Conservation (phyloP, 768 basidiomycete species). For the Pleurotus salmoneostramineus region DNA sequence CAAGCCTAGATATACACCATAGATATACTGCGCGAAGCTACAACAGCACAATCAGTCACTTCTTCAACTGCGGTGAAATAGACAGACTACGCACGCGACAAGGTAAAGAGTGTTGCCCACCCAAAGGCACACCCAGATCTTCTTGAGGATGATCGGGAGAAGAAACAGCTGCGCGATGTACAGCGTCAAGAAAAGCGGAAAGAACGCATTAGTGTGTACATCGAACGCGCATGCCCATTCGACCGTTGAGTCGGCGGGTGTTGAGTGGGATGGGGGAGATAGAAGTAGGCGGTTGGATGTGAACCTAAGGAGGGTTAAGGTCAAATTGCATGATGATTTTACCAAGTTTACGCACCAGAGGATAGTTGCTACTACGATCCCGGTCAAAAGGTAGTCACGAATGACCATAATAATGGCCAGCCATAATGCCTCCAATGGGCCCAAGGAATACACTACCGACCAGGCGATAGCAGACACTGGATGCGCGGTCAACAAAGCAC, state of each 20-base stretch:
- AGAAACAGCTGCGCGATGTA: slow-evolving; percentile 89
- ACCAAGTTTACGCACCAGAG: slow-evolving; percentile 53
- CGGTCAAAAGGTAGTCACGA: slow-evolving; percentile 83
- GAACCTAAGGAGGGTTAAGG: slow-evolving; percentile 38
- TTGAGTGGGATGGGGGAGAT: slow-evolving; percentile 69
- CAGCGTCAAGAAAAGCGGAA: slow-evolving; percentile 86
- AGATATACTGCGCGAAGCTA: slow-evolving; percentile 86
- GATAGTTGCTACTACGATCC: slow-evolving; percentile 68
- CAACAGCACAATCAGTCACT: slow-evolving; percentile 6
- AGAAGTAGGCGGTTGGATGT: slow-evolving; percentile 69
- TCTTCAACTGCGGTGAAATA: not conserved
- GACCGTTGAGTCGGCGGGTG: slow-evolving; percentile 65
- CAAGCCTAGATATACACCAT: slow-evolving; percentile 85
- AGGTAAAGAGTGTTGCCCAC: slow-evolving; percentile 92
- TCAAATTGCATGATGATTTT: not conserved
- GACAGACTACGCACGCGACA: slow-evolving; percentile 57
- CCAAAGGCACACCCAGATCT: slow-evolving; percentile 93
- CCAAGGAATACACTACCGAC: slow-evolving; percentile 78
- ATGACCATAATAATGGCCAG: slow-evolving; percentile 80
- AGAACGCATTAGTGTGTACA: slow-evolving; percentile 95
- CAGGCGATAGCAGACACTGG: slow-evolving; percentile 81
- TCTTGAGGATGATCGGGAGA: slow-evolving; percentile 74
- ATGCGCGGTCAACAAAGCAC: not conserved
- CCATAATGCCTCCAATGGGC: slow-evolving; percentile 48
- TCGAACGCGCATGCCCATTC: slow-evolving; percentile 97